phyloP scores from a whole-genome alignment of 495 filamentous ascomycete genomes.

The Penicillium steckii region DNA sequence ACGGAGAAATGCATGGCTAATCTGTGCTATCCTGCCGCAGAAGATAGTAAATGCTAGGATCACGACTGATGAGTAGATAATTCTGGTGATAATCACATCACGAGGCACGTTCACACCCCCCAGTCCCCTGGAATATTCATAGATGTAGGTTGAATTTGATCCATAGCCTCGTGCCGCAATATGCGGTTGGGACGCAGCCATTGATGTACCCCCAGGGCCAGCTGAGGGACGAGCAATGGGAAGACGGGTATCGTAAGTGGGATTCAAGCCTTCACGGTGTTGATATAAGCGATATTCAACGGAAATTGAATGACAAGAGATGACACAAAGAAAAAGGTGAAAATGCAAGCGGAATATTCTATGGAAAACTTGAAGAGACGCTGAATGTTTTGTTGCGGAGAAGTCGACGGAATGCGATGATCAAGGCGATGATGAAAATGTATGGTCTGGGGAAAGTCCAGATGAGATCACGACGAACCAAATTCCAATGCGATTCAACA shows the following conservation, averaged over 20 bases:
- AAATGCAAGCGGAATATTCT: neutral
- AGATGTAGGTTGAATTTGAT: slow-evolving; percentile 41
- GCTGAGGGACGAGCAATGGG: slow-evolving; percentile 1
- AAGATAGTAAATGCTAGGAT: slow-evolving; percentile 52
- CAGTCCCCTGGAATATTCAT: slow-evolving; percentile 44
- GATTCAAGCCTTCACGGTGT: neutral
- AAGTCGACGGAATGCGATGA: slow-evolving; percentile 8
- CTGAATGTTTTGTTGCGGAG: slow-evolving; percentile 1
- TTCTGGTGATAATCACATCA: slow-evolving; percentile 41
- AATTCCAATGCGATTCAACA: neutral
- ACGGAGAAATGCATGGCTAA: slow-evolving; percentile 67
- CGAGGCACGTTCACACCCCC: slow-evolving; percentile 43
- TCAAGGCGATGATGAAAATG: neutral
- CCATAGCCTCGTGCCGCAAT: slow-evolving; percentile 34
- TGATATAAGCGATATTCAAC: too few species aligned
- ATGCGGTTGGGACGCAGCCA: slow-evolving; percentile 32
- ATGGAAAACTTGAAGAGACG: neutral
- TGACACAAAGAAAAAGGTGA: neutral
- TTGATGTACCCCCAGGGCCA: slow-evolving; percentile 25
- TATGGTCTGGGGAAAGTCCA: neutral
- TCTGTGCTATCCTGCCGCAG: slow-evolving; percentile 55
- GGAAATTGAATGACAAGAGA: too few species aligned
- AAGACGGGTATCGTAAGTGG: neutral
- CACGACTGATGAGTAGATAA: slow-evolving; percentile 48
- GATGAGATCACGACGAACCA: slow-evolving; percentile 10